Base-by-base conservation (phyloP, 352 stramenopile genomes). In the Globisporangium radiosum region DNA sequence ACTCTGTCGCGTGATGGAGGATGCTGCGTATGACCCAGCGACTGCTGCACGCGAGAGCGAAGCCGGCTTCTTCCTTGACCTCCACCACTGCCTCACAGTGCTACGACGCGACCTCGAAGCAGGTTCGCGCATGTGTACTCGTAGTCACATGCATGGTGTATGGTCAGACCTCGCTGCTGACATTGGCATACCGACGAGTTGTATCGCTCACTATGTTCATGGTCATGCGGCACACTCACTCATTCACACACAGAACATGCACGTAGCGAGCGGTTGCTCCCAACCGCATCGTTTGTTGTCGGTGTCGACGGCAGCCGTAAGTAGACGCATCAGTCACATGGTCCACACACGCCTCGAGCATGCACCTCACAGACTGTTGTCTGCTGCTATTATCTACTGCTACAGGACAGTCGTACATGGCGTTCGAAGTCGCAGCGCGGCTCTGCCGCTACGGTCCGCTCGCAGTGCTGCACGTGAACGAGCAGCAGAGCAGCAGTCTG, bases 291-390 rank as follows among this genome's bases (percentile, higher is more conserved):
- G 5, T 90, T 77, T 47, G 60, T 77, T 45, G 61, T 90, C 33
- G 80, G 68, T 39, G 76, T 90, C 14, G 80, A 90, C 36, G 77
- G 80, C n/a, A 88, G 77, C 37, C 77, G 80, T 90, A 78, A 36
- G 80, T 65, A 25, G 25, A 25, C 14, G 11, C 19, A 33, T 11
- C 33, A 52, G 15, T 17, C 11, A 11, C 8, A 38, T 7, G 17
- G 6, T 52, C 47, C 19, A 52, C 5, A 43, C 7, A 7, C 7
- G 10, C 39, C 0, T 10, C 10, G 39, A 7, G 7, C 2, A 43
- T 43, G 10, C 39, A 10, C 39, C 10, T 43, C 39, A 43, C 39
- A 10, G 39, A 25, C 25, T 25, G 25, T 25, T 25, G 1, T 25
- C 25, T 25, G 25, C 25, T 25, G 25, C 17, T 19, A 19, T 19